These are phyloP conservation scores for Candida frijolesensis DNA, from an alignment of 1,139 yeast species.

Conservation along the genomic window DNA sequence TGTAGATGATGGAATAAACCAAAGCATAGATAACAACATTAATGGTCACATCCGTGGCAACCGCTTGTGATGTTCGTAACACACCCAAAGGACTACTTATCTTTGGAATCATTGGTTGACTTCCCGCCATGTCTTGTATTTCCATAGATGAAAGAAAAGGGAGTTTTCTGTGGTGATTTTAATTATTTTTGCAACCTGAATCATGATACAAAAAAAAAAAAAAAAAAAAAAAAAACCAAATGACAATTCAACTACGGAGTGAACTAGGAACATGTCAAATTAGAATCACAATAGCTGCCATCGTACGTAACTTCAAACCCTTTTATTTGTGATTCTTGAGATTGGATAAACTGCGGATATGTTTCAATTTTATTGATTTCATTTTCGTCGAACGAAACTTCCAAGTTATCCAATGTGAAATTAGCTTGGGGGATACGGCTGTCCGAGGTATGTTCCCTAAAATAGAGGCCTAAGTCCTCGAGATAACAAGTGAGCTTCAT, in stretches of 20 bases:
- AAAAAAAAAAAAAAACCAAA: too few species aligned
- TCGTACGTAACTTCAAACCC: constrained; percentile 12
- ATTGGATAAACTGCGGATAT: constrained; percentile 4
- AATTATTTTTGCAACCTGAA: constrained; percentile 11
- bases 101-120: constrained; percentile 6
- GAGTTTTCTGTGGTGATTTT: neutral
- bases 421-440: neutral
- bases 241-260: too few species aligned
- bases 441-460: neutral
- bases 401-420: neutral
- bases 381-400: constrained; percentile 7
- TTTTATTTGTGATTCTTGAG: constrained; percentile 5
- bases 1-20: constrained; percentile 7
- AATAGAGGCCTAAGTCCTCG: constrained; percentile 1
- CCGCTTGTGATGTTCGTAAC: constrained; percentile 8
- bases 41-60: constrained; percentile 11
- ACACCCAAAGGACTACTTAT: constrained; percentile 9
- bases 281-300: constrained; percentile 4
- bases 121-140: constrained; percentile 1
- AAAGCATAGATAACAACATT: constrained; percentile 11
- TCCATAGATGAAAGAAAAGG: neutral
- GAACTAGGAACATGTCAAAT: neutral
- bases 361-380: constrained; percentile 7
- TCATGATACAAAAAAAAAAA: too few species aligned
- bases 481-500: neutral